These are phyloP conservation scores for Raphanus hybrid DNA, from an alignment of 441 rosid genomes.

Conservation along the genomic window DNA sequence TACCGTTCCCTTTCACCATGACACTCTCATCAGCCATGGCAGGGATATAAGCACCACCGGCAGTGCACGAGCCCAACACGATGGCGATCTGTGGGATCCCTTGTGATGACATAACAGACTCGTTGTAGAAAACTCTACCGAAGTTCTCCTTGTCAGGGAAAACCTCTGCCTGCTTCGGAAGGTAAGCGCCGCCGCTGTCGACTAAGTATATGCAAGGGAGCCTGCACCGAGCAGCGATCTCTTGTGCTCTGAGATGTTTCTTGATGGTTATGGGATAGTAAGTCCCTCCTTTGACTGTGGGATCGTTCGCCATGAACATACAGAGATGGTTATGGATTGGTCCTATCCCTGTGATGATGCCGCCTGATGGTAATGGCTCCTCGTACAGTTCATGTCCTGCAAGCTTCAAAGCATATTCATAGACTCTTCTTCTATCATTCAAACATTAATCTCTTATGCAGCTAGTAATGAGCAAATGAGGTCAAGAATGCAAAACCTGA, in stretches of 20 bases:
- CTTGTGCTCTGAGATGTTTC: conserved; percentile 98
- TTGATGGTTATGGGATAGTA: conserved; percentile 94
- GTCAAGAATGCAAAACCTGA: conserved; percentile 54
- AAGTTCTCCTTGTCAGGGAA: conserved; percentile 97
- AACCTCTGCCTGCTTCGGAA: conserved; percentile 97
- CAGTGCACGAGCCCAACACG: conserved; percentile 95
- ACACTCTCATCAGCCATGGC: conserved; percentile 99
- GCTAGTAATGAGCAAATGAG: conserved; percentile 21
- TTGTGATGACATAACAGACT: conserved; percentile 92
- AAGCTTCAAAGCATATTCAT: conserved; percentile 63
- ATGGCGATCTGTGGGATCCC: conserved; percentile 97
- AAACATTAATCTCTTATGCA: background rate
- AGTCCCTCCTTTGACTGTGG: conserved; percentile 98
- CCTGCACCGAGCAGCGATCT: conserved; percentile 87
- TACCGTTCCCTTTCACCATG: conserved; percentile 97
- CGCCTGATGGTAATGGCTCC: conserved; percentile 85
- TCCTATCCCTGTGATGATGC: conserved; percentile 94
- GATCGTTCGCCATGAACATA: conserved; percentile 96
- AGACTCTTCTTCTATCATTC: background rate
- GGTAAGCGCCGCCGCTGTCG: conserved; percentile 97
- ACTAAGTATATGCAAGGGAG: conserved; percentile 94
- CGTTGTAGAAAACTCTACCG: conserved; percentile 93
- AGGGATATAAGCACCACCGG: conserved; percentile 98
- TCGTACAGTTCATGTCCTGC: conserved; percentile 95
- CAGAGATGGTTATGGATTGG: conserved; percentile 92